Evolutionary conservation across 2,329 filamentous ascomycete species (phyloP).

Genomic region (Westerdykella sp.): DNA sequence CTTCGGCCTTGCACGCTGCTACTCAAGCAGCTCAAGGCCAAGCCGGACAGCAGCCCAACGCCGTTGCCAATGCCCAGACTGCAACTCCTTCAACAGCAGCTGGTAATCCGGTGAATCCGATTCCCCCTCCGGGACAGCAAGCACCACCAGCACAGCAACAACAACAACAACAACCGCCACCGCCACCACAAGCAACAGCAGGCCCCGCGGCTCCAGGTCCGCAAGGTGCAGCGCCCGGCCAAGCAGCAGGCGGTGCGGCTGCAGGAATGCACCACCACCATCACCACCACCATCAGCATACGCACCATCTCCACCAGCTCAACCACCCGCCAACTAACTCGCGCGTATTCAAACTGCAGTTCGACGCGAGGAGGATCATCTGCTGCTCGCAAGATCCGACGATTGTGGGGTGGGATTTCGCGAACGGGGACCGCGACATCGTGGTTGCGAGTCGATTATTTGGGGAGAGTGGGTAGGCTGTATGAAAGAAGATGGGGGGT

Average conservation of each 20-base stretch:
- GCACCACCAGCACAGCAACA: slow-evolving; percentile 11
- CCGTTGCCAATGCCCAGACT: slow-evolving; percentile 10
- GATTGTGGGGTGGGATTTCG: slow-evolving; percentile 98
- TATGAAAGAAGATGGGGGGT: too few species aligned
- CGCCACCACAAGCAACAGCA: neutral
- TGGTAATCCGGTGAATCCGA: slow-evolving; percentile 11
- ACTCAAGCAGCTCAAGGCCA: slow-evolving; percentile 19
- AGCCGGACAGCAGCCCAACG: slow-evolving; percentile 6
- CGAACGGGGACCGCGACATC: slow-evolving; percentile 74
- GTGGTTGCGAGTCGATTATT: slow-evolving; percentile 75
- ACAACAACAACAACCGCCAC: slow-evolving; percentile 4
- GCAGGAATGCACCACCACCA: slow-evolving; percentile 20
- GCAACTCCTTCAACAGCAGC: slow-evolving; percentile 9
- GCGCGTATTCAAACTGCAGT: slow-evolving; percentile 92
- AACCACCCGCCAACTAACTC: slow-evolving; percentile 41
- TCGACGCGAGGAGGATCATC: slow-evolving; percentile 86
- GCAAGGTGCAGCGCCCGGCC: too few species aligned
- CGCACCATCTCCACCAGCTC: slow-evolving; percentile 27
- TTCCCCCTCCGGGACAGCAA: slow-evolving; percentile 8
- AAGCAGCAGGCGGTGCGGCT: slow-evolving; percentile 7
- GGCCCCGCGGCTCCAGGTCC: neutral
- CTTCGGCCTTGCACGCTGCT: slow-evolving; percentile 31
- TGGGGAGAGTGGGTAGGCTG: slow-evolving; percentile 35
- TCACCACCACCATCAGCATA: slow-evolving; percentile 19
- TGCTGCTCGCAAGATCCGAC: slow-evolving; percentile 87